phyloP scores from a whole-genome alignment of 768 basidiomycete genomes.

The Boletellus sp. region DNA sequence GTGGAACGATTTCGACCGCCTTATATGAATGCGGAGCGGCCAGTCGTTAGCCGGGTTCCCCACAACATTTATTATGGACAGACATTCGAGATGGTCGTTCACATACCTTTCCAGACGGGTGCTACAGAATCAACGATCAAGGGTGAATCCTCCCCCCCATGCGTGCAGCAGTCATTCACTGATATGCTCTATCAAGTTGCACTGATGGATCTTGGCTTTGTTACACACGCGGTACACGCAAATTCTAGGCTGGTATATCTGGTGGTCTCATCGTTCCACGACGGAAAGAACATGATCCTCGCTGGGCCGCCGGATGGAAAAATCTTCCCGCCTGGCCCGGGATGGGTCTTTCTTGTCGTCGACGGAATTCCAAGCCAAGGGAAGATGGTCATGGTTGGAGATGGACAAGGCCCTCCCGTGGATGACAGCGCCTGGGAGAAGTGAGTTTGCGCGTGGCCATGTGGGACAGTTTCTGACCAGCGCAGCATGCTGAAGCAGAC shows the following conservation, averaged over 20 bases:
- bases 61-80: constrained; percentile 44
- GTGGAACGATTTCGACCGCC: constrained; percentile 85
- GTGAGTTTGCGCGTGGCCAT: constrained; percentile 37
- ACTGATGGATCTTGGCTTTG: constrained; percentile 79
- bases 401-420: constrained; percentile 56
- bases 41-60: constrained; percentile 39
- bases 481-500: constrained; percentile 49
- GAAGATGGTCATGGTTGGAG: constrained; percentile 63
- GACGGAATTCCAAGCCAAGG: constrained; percentile 66
- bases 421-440: constrained; percentile 54
- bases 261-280: constrained; percentile 38
- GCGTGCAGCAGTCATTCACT: not conserved
- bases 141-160: constrained; percentile 34
- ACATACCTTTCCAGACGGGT: constrained; percentile 35
- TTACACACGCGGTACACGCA: constrained; percentile 74
- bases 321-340: constrained; percentile 80
- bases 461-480: not conserved
- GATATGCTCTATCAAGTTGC: constrained; percentile 43
- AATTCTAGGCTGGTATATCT: constrained; percentile 77
- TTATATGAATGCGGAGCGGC: constrained; percentile 66
- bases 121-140: constrained; percentile 41
- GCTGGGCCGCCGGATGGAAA: constrained; percentile 58
- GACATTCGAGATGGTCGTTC: constrained; percentile 44
- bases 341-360: constrained; percentile 66
- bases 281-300: constrained; percentile 48